Conservation (phyloP, 208 protist species). For the Crithidia bombi region DNA sequence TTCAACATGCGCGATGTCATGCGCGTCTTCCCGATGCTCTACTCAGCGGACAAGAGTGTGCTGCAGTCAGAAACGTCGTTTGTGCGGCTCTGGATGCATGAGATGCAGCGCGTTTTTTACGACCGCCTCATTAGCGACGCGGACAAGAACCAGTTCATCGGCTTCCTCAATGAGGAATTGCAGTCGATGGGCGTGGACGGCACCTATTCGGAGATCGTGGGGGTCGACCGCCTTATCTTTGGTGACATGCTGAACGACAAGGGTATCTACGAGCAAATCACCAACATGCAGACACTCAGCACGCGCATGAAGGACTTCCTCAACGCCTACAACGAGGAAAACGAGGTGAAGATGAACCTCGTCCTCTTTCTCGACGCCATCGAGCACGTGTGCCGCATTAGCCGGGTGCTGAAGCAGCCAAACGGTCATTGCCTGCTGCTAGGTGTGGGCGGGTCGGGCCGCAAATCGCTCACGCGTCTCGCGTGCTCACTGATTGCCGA, state of each 20-base stretch:
- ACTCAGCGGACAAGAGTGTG: constrained; percentile 72
- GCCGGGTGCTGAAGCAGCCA: constrained; percentile 93
- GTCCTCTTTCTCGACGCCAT: constrained; percentile 97
- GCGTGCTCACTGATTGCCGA: constrained; percentile 94
- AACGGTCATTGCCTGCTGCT: constrained; percentile 96
- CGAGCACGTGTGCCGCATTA: constrained; percentile 96
- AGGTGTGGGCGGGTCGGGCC: constrained; percentile 97
- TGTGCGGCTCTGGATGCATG: constrained; percentile 95
- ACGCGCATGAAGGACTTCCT: constrained; percentile 84
- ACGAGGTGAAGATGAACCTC: constrained; percentile 93
- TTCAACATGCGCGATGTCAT: constrained; percentile 99
- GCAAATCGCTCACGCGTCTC: constrained; percentile 95
- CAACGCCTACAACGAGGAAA: constrained; percentile 94
- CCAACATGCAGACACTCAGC: constrained; percentile 77
- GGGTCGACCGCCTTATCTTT: constrained; percentile 92
- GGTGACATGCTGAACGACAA: constrained; percentile 90
- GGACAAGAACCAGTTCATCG: constrained; percentile 87
- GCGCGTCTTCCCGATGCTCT: constrained; percentile 97
- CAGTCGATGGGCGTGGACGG: constrained; percentile 59
- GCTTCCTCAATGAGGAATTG: constrained; percentile 74
- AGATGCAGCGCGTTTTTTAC: constrained; percentile 95
- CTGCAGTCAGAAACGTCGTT: constrained; percentile 70
- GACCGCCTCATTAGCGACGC: constrained; percentile 93
- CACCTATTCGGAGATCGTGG: constrained; percentile 65
- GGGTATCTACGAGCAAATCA: constrained; percentile 92